phyloP scores from a whole-genome alignment of 768 basidiomycete species.

The Mycena belliarum region DNA sequence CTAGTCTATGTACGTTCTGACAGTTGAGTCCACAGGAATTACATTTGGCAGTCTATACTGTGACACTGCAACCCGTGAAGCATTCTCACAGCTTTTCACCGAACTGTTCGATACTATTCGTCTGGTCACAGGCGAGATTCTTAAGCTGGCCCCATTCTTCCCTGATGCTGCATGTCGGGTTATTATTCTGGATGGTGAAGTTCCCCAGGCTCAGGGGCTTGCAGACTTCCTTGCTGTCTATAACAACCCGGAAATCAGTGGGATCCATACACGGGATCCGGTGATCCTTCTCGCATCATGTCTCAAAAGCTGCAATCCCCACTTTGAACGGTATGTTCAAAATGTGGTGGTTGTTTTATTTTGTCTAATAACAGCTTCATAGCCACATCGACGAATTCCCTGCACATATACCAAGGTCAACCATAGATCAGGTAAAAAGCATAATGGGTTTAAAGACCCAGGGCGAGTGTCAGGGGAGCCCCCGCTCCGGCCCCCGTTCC shows the following conservation, averaged over 20 bases:
- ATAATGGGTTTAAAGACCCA: conserved; percentile 13
- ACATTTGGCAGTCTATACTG: conserved; percentile 22
- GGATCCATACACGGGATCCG: neutral
- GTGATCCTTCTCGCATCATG: neutral
- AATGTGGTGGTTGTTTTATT: too few species aligned
- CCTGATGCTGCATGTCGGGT: conserved; percentile 14
- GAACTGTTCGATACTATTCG: conserved; percentile 16
- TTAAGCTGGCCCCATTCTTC: conserved; percentile 19
- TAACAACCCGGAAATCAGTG: neutral
- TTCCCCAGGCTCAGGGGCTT: neutral
- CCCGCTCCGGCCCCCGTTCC: too few species aligned
- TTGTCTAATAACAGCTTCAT: neutral
- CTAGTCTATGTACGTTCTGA: neutral
- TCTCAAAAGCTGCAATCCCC: conserved; percentile 1
- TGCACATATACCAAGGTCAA: neutral
- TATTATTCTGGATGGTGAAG: conserved; percentile 6
- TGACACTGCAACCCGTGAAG: conserved; percentile 1
- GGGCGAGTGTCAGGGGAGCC: too few species aligned
- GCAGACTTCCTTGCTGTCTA: neutral
- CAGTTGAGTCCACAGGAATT: conserved; percentile 10
- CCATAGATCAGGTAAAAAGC: conserved; percentile 18
- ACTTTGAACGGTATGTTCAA: conserved; percentile 2
- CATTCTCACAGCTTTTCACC: conserved; percentile 15
- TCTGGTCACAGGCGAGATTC: conserved; percentile 9
- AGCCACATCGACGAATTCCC: conserved; percentile 26